phyloP scores from a whole-genome alignment of 495 filamentous ascomycete species.

The Talaromyces trachyspermus region DNA sequence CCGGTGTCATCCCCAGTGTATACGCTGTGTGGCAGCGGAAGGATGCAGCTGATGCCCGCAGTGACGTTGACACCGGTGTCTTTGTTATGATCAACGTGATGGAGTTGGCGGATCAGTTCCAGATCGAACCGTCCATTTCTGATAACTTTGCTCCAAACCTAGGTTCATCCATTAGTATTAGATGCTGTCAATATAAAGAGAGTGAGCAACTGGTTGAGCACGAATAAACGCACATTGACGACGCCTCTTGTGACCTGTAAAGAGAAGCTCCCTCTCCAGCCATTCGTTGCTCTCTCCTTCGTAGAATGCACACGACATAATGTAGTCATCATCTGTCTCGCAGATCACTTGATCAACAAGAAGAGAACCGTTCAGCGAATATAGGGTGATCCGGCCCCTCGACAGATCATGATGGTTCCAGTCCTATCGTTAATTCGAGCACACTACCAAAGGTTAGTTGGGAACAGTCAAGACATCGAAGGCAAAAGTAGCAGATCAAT shows the following conservation, averaged over 20 bases:
- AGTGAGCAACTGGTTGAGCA: too few relatives aligned
- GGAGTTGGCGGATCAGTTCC: slow-evolving; percentile 64
- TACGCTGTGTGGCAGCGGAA: slow-evolving; percentile 73
- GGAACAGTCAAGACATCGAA: not conserved
- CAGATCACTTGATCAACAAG: slow-evolving; percentile 76
- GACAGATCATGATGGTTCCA: slow-evolving; percentile 80
- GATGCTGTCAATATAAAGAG: not conserved
- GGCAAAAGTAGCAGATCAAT: not conserved
- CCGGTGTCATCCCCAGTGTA: slow-evolving; percentile 93
- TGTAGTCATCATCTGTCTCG: slow-evolving; percentile 59
- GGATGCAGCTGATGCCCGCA: slow-evolving; percentile 79
- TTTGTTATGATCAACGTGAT: slow-evolving; percentile 68
- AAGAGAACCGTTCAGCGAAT: slow-evolving; percentile 78
- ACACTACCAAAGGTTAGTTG: slow-evolving; percentile 47
- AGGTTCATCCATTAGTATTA: not conserved
- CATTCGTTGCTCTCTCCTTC: slow-evolving; percentile 89
- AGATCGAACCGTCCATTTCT: slow-evolving; percentile 47
- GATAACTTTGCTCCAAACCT: slow-evolving; percentile 52
- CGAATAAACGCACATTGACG: slow-evolving; percentile 67
- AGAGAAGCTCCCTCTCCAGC: slow-evolving; percentile 76
- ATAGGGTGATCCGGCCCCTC: slow-evolving; percentile 68
- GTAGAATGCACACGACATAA: slow-evolving; percentile 84
- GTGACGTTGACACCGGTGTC: slow-evolving; percentile 70
- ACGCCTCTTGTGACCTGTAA: slow-evolving; percentile 85
- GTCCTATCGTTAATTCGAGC: slow-evolving; percentile 82